Conservation (phyloP, 2,329 filamentous ascomycete genomes). For the Epicoccum sorghinum region DNA sequence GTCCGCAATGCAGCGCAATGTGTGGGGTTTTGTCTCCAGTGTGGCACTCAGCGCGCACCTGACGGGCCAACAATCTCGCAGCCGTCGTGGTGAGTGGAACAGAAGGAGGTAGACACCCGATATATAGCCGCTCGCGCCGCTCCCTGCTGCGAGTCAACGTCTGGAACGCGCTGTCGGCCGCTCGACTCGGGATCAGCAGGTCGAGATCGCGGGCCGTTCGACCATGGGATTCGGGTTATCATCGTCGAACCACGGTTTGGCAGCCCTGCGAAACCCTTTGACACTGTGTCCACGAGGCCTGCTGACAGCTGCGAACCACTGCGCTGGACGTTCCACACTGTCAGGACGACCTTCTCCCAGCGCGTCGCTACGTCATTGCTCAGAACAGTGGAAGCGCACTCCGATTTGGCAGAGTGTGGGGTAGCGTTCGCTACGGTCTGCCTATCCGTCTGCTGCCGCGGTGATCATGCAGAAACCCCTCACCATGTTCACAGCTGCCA, state of each 20-base stretch:
- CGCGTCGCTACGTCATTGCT: not conserved
- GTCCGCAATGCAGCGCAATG: conserved; percentile 17
- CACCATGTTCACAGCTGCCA: conserved; percentile 6
- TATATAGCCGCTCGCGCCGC: conserved; percentile 20
- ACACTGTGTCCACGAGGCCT: not conserved
- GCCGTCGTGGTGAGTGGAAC: not conserved
- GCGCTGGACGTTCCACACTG: not conserved
- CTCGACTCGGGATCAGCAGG: conserved; percentile 21
- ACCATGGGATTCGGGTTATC: not conserved
- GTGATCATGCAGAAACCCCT: conserved; percentile 5
- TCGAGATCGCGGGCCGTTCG: conserved; percentile 25
- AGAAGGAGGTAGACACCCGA: not conserved
- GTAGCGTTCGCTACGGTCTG: conserved; percentile 6
- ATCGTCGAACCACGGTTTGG: not conserved
- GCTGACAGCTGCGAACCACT: not conserved
- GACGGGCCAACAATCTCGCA: conserved; percentile 7
- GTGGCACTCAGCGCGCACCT: conserved; percentile 24
- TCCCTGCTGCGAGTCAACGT: conserved; percentile 35
- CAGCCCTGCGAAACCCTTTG: not conserved
- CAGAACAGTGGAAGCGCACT: not conserved
- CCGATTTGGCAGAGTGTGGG: conserved; percentile 10
- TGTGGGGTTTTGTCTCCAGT: conserved; percentile 3
- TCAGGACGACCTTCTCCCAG: not conserved
- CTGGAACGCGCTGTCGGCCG: conserved; percentile 21
- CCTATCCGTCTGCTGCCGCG: conserved; percentile 8